phyloP scores from a whole-genome alignment of 352 stramenopile species.

The Globisporangium paddicum region DNA sequence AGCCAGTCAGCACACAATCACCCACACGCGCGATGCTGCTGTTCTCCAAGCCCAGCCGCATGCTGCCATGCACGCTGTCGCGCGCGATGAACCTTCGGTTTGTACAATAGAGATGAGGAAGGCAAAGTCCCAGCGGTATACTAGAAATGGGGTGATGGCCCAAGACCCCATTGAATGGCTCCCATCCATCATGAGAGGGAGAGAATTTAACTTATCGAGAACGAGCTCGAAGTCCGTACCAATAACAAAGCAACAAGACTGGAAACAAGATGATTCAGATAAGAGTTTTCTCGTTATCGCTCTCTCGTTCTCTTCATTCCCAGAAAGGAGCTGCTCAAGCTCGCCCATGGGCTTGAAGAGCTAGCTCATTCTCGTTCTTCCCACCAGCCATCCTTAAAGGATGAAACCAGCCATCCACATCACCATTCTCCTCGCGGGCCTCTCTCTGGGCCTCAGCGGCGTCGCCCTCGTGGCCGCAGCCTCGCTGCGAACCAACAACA shows the following conservation, averaged over 20 bases:
- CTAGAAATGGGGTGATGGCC: too few relatives aligned
- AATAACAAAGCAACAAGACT: constrained; percentile 1
- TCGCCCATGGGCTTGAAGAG: too few relatives aligned
- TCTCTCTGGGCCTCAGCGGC: not conserved
- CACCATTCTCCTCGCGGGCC: too few relatives aligned
- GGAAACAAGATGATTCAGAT: too few relatives aligned
- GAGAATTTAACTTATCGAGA: constrained; percentile 1
- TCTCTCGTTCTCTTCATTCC: not conserved
- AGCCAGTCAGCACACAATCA: not conserved
- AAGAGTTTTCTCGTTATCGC: not conserved
- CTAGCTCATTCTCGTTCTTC: too few relatives aligned
- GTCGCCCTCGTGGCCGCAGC: not conserved
- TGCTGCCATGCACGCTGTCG: constrained; percentile 3
- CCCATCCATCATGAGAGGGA: not conserved
- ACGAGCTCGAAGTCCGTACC: not conserved
- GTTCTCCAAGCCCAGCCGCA: not conserved
- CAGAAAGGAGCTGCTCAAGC: not conserved
- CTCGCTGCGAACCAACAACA: not conserved
- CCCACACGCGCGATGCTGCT: not conserved
- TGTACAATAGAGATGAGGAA: constrained; percentile 11
- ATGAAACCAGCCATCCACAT: not conserved
- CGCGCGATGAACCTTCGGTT: constrained; percentile 6
- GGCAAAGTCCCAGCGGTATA: constrained; percentile 3
- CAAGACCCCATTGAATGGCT: not conserved
- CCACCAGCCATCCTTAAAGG: not conserved